Evolutionary conservation across 371 early-diverging fungal species (phyloP).

Genomic region (Chytridiales sp.): DNA sequence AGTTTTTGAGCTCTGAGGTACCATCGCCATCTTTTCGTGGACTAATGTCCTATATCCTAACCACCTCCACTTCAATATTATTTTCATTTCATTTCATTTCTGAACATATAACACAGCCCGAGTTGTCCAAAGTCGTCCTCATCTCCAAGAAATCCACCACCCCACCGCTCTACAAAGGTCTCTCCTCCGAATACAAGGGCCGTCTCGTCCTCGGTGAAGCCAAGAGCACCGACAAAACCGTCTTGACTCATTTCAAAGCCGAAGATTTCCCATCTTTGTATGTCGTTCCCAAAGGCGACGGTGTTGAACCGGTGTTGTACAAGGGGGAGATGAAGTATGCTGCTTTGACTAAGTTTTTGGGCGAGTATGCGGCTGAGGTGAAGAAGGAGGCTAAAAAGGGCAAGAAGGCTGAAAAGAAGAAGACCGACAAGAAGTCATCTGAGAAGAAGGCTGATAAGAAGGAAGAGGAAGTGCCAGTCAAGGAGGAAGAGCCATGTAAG

Average conservation of each 20-base stretch:
- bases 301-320: slow-evolving; percentile 9
- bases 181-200: slow-evolving; percentile 72
- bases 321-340: slow-evolving; percentile 60
- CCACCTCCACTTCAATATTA: neutral
- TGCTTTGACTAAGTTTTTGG: slow-evolving; percentile 56
- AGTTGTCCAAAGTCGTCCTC: slow-evolving; percentile 66
- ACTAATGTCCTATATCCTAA: no score
- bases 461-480: slow-evolving; percentile 20
- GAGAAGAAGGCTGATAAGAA: slow-evolving; percentile 23
- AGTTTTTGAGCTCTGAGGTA: slow-evolving; percentile 21
- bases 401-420: slow-evolving; percentile 28
- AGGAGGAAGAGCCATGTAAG: slow-evolving; percentile 9
- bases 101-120: slow-evolving; percentile 9
- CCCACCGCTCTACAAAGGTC: slow-evolving; percentile 79
- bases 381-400: slow-evolving; percentile 24
- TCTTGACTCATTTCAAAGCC: slow-evolving; percentile 21
- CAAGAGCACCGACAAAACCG: slow-evolving; percentile 51
- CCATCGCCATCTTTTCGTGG: no score
- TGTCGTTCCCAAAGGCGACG: slow-evolving; percentile 51
- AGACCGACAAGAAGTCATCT: slow-evolving; percentile 29
- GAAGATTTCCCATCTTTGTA: slow-evolving; percentile 52
- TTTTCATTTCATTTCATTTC: neutral
- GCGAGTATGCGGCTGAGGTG: slow-evolving; percentile 52
- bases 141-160: slow-evolving; percentile 72
- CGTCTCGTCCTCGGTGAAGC: slow-evolving; percentile 75